phyloP scores from a whole-genome alignment of 768 basidiomycete species.

The Lactarius tabidus region DNA sequence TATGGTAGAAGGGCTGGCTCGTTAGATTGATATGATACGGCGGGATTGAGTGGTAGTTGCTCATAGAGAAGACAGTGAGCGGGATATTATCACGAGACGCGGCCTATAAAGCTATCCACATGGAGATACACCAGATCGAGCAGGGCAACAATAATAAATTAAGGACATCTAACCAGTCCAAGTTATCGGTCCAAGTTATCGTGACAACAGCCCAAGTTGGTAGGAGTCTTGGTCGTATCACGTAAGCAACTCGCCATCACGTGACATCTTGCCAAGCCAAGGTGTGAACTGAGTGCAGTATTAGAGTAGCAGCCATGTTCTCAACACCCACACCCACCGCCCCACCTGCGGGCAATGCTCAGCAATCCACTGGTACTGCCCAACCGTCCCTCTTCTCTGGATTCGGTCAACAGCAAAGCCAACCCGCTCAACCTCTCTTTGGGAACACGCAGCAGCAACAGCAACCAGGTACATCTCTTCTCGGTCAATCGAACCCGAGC shows the following conservation, averaged over 20 bases:
- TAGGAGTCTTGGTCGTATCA: too few species aligned
- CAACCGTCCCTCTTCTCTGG: constrained; percentile 24
- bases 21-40: too few species aligned
- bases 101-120: neutral
- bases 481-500: neutral
- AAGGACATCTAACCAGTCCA: neutral
- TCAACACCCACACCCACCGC: neutral
- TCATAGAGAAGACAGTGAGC: neutral
- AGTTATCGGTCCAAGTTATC: too few species aligned
- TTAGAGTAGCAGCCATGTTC: constrained; percentile 15
- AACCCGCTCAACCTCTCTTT: constrained; percentile 31
- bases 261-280: neutral
- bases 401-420: constrained; percentile 29
- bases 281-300: neutral
- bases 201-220: too few species aligned
- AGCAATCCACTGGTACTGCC: neutral
- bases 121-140: neutral
- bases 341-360: neutral
- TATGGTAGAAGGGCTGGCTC: neutral
- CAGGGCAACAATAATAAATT: neutral
- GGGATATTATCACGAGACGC: neutral
- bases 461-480: constrained; percentile 9
- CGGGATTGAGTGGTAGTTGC: neutral
- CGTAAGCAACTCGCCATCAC: neutral
- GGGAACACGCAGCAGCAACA: constrained; percentile 23